phyloP scores from a whole-genome alignment of 208 protist species.

The Acanthamoeba castellanii region DNA sequence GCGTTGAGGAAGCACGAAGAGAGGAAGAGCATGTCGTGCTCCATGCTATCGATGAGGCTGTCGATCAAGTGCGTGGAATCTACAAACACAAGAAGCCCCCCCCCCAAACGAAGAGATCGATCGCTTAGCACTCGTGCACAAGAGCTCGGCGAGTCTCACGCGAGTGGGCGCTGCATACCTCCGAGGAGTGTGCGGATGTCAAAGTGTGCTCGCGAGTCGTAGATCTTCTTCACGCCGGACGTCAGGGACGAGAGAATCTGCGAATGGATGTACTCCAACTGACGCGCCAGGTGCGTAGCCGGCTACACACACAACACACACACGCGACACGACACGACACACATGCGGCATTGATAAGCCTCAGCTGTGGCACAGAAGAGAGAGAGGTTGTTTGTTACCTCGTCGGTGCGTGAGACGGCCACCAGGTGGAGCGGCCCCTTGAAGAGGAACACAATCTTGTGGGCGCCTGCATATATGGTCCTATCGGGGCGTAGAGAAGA shows the following conservation, averaged over 20 bases:
- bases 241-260: conserved; percentile 80
- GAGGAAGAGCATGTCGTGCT: conserved; percentile 50
- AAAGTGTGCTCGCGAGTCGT: conserved; percentile 48
- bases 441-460: conserved; percentile 82
- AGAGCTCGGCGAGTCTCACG: too few species aligned
- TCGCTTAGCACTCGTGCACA: too few species aligned
- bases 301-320: conserved; percentile 31
- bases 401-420: conserved; percentile 65
- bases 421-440: conserved; percentile 81
- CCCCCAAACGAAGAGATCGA: too few species aligned
- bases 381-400: conserved; percentile 20
- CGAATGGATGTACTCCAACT: conserved; percentile 81
- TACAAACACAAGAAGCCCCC: not conserved
- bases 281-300: conserved; percentile 37
- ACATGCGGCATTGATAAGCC: not conserved
- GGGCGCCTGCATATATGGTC: conserved; percentile 80
- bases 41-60: conserved; percentile 58
- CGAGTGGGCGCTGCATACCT: conserved; percentile 22
- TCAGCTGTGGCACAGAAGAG: too few species aligned
- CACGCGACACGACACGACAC: too few species aligned
- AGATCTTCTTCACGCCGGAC: conserved; percentile 74
- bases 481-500: not conserved
- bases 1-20: conserved; percentile 60
- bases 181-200: conserved; percentile 71
- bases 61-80: conserved; percentile 59